Conservation (phyloP, 176 grass and related monocot genomes). For the Zizania latifolia region DNA sequence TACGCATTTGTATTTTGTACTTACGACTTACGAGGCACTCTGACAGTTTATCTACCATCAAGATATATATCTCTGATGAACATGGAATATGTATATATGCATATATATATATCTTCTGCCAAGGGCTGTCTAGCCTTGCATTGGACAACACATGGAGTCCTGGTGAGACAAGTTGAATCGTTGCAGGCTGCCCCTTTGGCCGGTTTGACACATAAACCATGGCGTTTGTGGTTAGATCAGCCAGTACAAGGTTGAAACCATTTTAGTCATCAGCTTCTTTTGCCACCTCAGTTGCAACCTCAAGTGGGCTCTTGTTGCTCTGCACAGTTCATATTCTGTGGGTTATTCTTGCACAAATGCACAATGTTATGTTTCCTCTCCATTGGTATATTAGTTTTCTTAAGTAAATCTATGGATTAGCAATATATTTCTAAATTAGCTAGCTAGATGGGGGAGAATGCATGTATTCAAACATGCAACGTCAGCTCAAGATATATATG, state of each 20-base stretch:
- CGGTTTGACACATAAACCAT: conserved; percentile 87
- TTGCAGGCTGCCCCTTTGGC: too few relatives aligned
- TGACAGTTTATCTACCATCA: neutral
- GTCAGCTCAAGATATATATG: neutral
- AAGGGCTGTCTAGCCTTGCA: conserved; percentile 80
- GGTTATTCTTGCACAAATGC: neutral
- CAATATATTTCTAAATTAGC: neutral
- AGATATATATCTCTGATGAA: neutral
- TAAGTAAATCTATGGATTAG: neutral
- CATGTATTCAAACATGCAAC: neutral
- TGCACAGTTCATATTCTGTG: conserved; percentile 13
- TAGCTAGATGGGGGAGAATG: neutral
- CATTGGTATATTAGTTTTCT: neutral
- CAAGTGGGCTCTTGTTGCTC: too few relatives aligned
- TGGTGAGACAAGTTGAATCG: conserved; percentile 65
- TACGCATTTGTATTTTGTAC: conserved; percentile 7
- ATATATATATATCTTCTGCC: conserved; percentile 92
- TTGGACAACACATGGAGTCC: conserved; percentile 89
- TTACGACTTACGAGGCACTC: neutral
- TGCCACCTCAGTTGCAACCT: conserved; percentile 59
- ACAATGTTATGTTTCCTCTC: too few relatives aligned
- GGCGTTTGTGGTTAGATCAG: conserved; percentile 56
- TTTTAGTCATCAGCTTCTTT: conserved; percentile 82
- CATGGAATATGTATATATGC: conserved; percentile 12
- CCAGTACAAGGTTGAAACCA: conserved; percentile 83